These are phyloP conservation scores for Gentiana straminea DNA, from an alignment of 257 asterid species.

Conservation along the genomic window DNA sequence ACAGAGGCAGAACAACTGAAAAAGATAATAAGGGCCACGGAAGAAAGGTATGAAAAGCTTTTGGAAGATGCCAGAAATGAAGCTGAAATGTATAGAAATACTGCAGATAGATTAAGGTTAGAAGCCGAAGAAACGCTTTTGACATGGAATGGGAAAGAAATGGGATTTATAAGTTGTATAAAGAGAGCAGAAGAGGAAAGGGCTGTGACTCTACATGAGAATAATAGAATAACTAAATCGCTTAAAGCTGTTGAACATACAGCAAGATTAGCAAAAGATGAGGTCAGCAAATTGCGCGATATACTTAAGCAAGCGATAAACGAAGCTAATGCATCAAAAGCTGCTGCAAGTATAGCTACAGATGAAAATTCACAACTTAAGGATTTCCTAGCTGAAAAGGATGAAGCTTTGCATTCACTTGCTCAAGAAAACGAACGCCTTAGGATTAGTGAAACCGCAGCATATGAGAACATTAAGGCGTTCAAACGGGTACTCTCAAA, in stretches of 20 bases:
- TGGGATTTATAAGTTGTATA: conserved; percentile 65
- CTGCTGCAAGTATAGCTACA: conserved; percentile 60
- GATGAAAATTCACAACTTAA: conserved; percentile 62
- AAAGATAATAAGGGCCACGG: conserved; percentile 22
- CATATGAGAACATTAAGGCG: conserved; percentile 49
- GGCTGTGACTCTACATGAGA: conserved; percentile 39
- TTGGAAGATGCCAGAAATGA: conserved; percentile 45
- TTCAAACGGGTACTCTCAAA: conserved; percentile 46
- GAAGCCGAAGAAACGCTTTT: conserved; percentile 79
- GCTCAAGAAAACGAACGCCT: conserved; percentile 53
- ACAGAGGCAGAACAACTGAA: conserved; percentile 37
- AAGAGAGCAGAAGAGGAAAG: conserved; percentile 63
- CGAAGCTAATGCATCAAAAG: conserved; percentile 73
- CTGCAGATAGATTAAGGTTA: conserved; percentile 47
- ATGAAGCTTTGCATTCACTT: conserved; percentile 51
- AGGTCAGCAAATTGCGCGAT: conserved; percentile 45
- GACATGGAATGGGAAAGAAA: conserved; percentile 81
- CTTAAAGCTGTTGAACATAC: conserved; percentile 40
- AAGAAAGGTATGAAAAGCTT: conserved; percentile 34
- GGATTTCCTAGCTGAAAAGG: conserved; percentile 50
- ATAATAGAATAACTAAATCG: conserved; percentile 27
- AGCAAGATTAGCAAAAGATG: conserved; percentile 43
- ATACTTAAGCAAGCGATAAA: conserved; percentile 65
- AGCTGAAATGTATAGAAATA: conserved; percentile 35
- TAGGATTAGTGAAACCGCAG: conserved; percentile 48